Base-by-base conservation (phyloP, 108 stramenopile species). In the Cyclotella atomus region DNA sequence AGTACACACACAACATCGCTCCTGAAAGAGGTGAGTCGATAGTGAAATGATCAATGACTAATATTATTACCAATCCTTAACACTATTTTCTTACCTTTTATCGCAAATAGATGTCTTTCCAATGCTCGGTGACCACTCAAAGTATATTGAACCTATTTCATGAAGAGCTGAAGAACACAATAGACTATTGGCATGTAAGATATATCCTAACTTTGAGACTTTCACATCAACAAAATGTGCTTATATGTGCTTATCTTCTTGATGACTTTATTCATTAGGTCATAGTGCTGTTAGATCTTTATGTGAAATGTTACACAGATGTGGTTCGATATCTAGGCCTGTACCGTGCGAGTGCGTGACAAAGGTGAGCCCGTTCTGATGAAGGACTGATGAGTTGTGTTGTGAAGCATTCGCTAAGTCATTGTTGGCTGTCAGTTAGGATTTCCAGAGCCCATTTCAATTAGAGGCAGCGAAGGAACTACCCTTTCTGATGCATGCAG, bases 221-320 rank as follows among this genome's bases (percentile, higher is more conserved):
- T n/a, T n/a, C n/a, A n/a, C n/a, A n/a, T n/a, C n/a, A n/a, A n/a
- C n/a, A n/a, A n/a, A n/a, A n/a, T n/a, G n/a, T n/a, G n/a, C n/a
- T n/a, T n/a, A n/a, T n/a, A n/a, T n/a, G n/a, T n/a, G n/a, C n/a
- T n/a, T n/a, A n/a, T n/a, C n/a, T n/a, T n/a, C n/a, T n/a, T n/a
- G n/a, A n/a, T n/a, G n/a, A n/a, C n/a, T n/a, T n/a, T n/a, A n/a
- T n/a, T n/a, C n/a, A n/a, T n/a, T n/a, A n/a, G n/a, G n/a, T n/a
- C n/a, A n/a, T n/a, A n/a, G n/a, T n/a, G n/a, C n/a, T n/a, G n/a
- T n/a, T n/a, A 66, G 89, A 15, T 33, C 77, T 2, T 43, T 89
- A 12, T 93, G 92, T 65, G 92, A 93, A 66, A 69, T 87, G 16
- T 59, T 70, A 12, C 85, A 75, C 68, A 89, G 92, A 10, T 59